phyloP scores from a whole-genome alignment of 2,329 filamentous ascomycete species.

The Aspergillus felis region DNA sequence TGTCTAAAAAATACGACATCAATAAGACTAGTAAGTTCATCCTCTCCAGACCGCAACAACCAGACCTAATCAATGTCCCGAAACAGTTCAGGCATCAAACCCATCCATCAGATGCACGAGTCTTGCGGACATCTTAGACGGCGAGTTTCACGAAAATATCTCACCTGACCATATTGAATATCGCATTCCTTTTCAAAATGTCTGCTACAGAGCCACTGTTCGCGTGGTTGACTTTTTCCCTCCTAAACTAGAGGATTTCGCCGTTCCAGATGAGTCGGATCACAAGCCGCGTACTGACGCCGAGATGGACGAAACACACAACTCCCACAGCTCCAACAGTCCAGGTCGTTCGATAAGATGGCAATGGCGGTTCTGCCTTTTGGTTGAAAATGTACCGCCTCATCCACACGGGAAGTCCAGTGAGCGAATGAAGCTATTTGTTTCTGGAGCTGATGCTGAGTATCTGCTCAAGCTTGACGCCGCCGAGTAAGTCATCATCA shows the following conservation, averaged over 20 bases:
- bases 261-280: conserved; percentile 48
- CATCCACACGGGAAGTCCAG: conserved; percentile 34
- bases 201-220: conserved; percentile 64
- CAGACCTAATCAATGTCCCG: conserved; percentile 7
- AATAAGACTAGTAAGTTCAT: conserved; percentile 42
- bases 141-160: conserved; percentile 43
- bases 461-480: conserved; percentile 55
- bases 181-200: conserved; percentile 67
- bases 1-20: conserved; percentile 25
- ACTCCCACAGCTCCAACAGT: conserved; percentile 11
- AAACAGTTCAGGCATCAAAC: conserved; percentile 47
- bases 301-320: conserved; percentile 29
- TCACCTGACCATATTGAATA: conserved; percentile 44
- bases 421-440: conserved; percentile 61
- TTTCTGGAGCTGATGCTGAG: conserved; percentile 58
- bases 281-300: conserved; percentile 37
- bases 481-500: conserved; percentile 46
- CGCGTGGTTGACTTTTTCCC: conserved; percentile 83
- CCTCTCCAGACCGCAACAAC: not conserved
- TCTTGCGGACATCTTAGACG: conserved; percentile 49
- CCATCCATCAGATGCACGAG: conserved; percentile 38
- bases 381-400: conserved; percentile 65
- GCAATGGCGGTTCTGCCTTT: conserved; percentile 81
- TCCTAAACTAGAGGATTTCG: conserved; percentile 65
- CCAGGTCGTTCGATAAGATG: conserved; percentile 43